Evolutionary conservation across 768 basidiomycete species (phyloP).

Genomic region (Asterophora lycoperdoides): DNA sequence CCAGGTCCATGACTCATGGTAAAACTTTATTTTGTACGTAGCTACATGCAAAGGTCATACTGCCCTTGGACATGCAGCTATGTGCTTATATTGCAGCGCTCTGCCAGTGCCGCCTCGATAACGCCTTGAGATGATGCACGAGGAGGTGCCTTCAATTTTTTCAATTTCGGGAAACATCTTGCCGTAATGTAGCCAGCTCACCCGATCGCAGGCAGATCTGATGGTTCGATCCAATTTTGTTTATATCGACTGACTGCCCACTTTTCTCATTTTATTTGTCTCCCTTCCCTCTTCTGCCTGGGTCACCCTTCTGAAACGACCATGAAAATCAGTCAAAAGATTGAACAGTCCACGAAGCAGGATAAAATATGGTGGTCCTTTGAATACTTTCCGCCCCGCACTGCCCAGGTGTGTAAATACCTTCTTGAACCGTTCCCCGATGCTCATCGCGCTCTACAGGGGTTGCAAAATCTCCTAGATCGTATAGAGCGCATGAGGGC

Average conservation of each 20-base stretch:
- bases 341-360: slow-evolving; percentile 78
- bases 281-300: slow-evolving; percentile 7
- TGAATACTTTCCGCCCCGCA: slow-evolving; percentile 96
- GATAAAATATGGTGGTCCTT: slow-evolving; percentile 97
- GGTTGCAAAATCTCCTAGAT: slow-evolving; percentile 92
- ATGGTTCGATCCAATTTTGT: slow-evolving; percentile 19
- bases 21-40: too few species aligned
- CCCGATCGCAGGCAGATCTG: slow-evolving; percentile 17
- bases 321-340: slow-evolving; percentile 97
- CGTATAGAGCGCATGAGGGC: slow-evolving; percentile 98
- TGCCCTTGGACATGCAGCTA: not conserved
- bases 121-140: slow-evolving; percentile 1
- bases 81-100: too few species aligned
- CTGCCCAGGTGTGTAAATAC: slow-evolving; percentile 67
- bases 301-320: slow-evolving; percentile 18
- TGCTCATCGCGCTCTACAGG: slow-evolving; percentile 38
- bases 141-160: not conserved
- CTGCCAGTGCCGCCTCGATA: not conserved
- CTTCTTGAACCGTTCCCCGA: not conserved
- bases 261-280: slow-evolving; percentile 9
- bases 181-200: not conserved
- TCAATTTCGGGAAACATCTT: not conserved
- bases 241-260: slow-evolving; percentile 10
- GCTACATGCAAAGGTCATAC: not conserved
- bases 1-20: not conserved